These are phyloP conservation scores for Acanthamoeba castellanii DNA, from an alignment of 208 protist species.

Conservation along the genomic window DNA sequence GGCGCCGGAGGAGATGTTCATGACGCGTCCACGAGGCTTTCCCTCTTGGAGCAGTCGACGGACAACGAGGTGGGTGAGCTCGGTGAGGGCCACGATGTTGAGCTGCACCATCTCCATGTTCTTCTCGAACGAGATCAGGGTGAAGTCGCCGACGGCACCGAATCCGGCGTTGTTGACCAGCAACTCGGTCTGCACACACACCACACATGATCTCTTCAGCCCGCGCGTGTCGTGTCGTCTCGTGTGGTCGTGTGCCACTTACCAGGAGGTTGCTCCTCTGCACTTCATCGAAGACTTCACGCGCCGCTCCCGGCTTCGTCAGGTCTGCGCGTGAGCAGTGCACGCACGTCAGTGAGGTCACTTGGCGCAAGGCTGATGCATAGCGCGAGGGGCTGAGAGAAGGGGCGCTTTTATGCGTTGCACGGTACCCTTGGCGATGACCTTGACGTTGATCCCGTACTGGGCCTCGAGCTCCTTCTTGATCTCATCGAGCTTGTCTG, in stretches of 20 bases:
- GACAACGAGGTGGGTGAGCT: slow-evolving; percentile 40
- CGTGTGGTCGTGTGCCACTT: background rate
- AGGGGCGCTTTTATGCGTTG: background rate
- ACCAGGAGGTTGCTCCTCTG: slow-evolving; percentile 12
- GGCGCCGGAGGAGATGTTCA: slow-evolving; percentile 52
- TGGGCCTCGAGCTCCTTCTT: slow-evolving; percentile 33
- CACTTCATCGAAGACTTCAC: slow-evolving; percentile 56
- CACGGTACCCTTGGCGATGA: slow-evolving; percentile 17
- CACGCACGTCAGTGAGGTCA: background rate
- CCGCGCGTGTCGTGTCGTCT: background rate
- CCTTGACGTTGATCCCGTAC: slow-evolving; percentile 19
- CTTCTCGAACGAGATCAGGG: background rate
- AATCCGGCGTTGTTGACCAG: slow-evolving; percentile 65
- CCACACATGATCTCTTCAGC: too few relatives aligned
- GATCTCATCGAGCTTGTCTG: slow-evolving; percentile 3
- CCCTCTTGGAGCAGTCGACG: slow-evolving; percentile 39
- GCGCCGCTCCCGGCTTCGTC: background rate
- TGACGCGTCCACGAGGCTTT: background rate
- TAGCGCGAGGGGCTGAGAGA: background rate
- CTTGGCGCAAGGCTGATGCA: background rate
- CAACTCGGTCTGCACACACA: slow-evolving; percentile 9
- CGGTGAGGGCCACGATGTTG: slow-evolving; percentile 59
- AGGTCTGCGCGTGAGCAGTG: background rate
- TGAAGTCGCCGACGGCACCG: slow-evolving; percentile 23
- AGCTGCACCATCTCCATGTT: slow-evolving; percentile 61